Conservation (phyloP, 106 monocot genomes). For the Dendrobium huoshanense region DNA sequence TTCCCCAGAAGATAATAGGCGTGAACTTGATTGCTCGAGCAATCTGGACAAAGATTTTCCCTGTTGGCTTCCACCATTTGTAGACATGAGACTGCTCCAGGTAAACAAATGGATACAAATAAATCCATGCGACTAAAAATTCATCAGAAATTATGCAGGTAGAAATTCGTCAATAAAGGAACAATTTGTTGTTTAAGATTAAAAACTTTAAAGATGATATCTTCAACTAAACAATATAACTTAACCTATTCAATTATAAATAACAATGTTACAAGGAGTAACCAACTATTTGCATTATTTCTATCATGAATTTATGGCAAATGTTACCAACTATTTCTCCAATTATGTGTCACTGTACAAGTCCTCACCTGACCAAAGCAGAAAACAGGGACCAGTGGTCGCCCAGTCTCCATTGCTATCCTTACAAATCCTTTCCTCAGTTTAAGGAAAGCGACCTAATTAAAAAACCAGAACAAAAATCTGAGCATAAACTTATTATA, state of each 20-base stretch:
- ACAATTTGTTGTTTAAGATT: not conserved
- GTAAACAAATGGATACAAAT: not conserved
- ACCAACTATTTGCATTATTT: constrained; percentile 2
- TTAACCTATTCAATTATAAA: not conserved
- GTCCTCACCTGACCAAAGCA: constrained; percentile 86
- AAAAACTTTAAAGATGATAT: not conserved
- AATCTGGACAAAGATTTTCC: constrained; percentile 43
- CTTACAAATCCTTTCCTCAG: constrained; percentile 85
- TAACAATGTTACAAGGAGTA: not conserved
- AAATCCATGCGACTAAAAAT: not conserved
- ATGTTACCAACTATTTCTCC: not conserved
- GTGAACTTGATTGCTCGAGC: constrained; percentile 23
- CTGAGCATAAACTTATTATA: not conserved
- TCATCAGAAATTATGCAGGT: not conserved
- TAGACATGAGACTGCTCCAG: constrained; percentile 50
- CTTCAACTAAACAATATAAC: not conserved
- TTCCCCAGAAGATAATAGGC: constrained; percentile 33
- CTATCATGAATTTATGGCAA: not conserved
- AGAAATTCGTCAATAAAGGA: not conserved
- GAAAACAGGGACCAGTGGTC: constrained; percentile 92
- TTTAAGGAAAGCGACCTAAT: constrained; percentile 81
- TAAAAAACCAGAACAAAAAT: constrained; percentile 5
- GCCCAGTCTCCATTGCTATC: constrained; percentile 82
- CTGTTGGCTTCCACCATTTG: constrained; percentile 78
- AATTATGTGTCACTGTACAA: not conserved